These are phyloP conservation scores for Agrostemma githago DNA, from an alignment of 148 eudicot genomes.

Conservation along the genomic window DNA sequence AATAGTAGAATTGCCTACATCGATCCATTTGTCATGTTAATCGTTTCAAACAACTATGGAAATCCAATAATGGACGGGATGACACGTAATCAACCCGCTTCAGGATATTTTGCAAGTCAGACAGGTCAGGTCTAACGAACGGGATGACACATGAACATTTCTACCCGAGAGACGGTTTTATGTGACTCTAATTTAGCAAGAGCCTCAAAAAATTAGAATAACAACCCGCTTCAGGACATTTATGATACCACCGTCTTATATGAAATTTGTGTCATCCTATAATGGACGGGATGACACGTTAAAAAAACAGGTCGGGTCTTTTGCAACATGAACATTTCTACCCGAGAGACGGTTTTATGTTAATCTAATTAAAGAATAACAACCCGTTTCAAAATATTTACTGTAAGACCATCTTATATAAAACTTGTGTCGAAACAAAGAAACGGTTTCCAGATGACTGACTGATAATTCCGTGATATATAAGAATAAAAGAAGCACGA, in stretches of 20 bases:
- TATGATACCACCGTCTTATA: neutral
- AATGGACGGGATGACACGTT: too few species aligned
- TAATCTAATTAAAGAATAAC: too few species aligned
- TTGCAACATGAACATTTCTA: neutral
- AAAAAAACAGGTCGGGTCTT: too few species aligned
- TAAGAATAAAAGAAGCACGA: neutral
- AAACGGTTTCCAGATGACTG: neutral
- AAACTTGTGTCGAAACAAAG: neutral
- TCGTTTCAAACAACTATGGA: neutral
- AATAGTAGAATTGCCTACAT: neutral
- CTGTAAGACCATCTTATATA: neutral
- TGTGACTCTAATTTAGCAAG: too few species aligned
- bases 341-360: neutral
- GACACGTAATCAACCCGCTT: too few species aligned
- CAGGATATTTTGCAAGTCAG: too few species aligned
- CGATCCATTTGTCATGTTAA: neutral
- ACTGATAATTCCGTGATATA: too few species aligned
- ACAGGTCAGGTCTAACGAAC: neutral
- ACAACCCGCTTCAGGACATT: too few species aligned
- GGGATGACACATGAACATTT: neutral
- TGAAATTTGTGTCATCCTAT: neutral
- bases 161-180: neutral
- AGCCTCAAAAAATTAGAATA: too few species aligned
- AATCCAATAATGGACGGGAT: neutral
- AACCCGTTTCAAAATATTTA: too few species aligned